These are phyloP conservation scores for Phytopythium vexans DNA, from an alignment of 352 stramenopile genomes.

Conservation along the genomic window DNA sequence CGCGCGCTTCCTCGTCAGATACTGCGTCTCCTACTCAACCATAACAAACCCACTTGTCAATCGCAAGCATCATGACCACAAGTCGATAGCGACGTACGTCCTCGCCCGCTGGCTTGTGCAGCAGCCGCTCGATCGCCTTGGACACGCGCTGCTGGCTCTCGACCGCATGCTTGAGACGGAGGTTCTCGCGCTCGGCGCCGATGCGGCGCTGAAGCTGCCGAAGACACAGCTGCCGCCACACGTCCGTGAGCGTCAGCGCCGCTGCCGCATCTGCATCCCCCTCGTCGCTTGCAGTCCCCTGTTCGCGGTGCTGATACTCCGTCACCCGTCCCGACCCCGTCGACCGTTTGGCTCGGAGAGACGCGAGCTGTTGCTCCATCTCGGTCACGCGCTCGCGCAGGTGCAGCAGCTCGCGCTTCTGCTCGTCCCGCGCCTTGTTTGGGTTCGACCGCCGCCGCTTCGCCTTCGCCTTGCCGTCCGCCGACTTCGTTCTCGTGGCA, in stretches of 20 bases:
- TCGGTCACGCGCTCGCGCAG: slow-evolving; percentile 26
- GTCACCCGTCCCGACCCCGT: no score
- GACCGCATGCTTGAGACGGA: slow-evolving; percentile 41
- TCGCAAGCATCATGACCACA: background rate
- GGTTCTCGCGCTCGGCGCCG: slow-evolving; percentile 39
- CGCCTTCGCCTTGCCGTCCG: background rate
- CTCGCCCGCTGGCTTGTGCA: slow-evolving; percentile 34
- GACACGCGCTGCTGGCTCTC: slow-evolving; percentile 45
- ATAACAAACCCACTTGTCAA: background rate
- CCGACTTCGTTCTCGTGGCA: background rate
- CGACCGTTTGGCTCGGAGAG: no score
- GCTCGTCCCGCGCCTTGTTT: slow-evolving; percentile 10
- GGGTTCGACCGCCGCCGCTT: slow-evolving; percentile 8
- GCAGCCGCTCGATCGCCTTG: slow-evolving; percentile 36
- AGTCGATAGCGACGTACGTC: no score
- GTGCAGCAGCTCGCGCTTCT: slow-evolving; percentile 23
- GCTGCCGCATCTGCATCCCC: background rate
- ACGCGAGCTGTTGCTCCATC: slow-evolving; percentile 22
- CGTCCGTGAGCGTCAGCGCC: slow-evolving; percentile 2
- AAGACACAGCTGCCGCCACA: background rate
- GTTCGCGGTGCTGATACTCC: no score
- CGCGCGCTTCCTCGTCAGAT: no score
- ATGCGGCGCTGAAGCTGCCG: slow-evolving; percentile 9
- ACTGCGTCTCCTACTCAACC: background rate
- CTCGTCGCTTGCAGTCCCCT: no score